Evolutionary conservation across 371 early-diverging fungal species (phyloP).

Genomic region (Globomyces sp.): DNA sequence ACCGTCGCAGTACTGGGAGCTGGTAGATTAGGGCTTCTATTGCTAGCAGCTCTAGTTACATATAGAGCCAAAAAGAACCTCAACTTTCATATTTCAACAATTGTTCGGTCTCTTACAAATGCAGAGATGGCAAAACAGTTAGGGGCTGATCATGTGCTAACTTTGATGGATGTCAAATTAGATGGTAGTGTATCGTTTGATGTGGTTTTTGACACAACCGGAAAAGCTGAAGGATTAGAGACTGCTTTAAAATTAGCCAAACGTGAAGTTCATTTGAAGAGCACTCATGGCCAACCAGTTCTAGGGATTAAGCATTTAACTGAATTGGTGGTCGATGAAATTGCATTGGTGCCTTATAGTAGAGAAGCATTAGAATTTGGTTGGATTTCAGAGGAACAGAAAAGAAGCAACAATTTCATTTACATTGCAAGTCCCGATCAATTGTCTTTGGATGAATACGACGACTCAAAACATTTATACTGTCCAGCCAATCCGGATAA

Average conservation of each 20-base stretch:
- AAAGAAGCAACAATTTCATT: not conserved
- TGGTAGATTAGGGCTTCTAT: constrained; percentile 20
- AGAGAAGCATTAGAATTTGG: not conserved
- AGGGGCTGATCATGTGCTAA: not conserved
- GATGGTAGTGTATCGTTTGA: constrained; percentile 11
- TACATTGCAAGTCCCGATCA: too few species aligned
- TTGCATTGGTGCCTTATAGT: constrained; percentile 15
- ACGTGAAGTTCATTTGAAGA: constrained; percentile 22
- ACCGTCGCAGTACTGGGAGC: constrained; percentile 15
- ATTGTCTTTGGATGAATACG: too few species aligned
- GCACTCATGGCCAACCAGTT: constrained; percentile 25
- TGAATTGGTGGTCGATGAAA: constrained; percentile 27
- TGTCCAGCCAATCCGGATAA: not conserved
- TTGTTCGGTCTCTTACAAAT: not conserved
- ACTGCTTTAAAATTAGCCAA: constrained; percentile 15
- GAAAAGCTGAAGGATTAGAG: constrained; percentile 15
- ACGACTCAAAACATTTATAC: not conserved
- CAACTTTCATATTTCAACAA: not conserved
- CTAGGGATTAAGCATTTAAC: constrained; percentile 21
- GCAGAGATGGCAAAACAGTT: not conserved
- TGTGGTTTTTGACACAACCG: constrained; percentile 26
- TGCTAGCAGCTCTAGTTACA: constrained; percentile 10
- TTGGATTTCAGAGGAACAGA: not conserved
- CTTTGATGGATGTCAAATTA: not conserved
- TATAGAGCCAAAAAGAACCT: not conserved